Base-by-base conservation (phyloP, 306 rosid species). In the Fagus crenata region DNA sequence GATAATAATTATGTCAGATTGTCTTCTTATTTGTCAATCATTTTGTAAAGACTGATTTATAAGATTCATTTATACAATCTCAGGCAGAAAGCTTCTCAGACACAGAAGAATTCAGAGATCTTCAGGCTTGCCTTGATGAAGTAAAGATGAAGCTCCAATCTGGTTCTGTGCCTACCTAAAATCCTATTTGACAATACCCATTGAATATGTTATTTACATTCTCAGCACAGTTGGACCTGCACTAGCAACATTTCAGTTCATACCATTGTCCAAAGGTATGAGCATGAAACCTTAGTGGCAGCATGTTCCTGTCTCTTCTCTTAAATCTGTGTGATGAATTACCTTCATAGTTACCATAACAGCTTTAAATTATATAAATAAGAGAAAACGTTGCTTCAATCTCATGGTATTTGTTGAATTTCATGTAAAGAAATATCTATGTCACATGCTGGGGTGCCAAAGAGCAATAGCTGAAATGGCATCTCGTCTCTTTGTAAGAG, bases 51-150 rank as follows among this genome's bases (percentile, higher is more conserved):
- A 35, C 76, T 61, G 63, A 60, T 11, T 77, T 68, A 75, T 82
- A 63, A 68, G 5, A 39, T 72, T 69, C 74, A 63, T 46, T 64
- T 6, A 64, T 39, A 56, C 9, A 70, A 84, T 80, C 73, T 73
- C 86, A 89, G 93, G 97, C 83, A 3, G 79, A 68, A 43, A 67
- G 78, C 85, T 92, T 92, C 83, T 80, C 85, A 7, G 90, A 87
- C 84, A 82, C 87, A 43, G 77, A 87, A 86, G 97, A 92, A 83
- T 84, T 80, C 75, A 81, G 72, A 54, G 76, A 87, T 81, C 89
- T 92, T 81, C 87, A 92, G 78, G 86, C 85, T 82, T 90, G 92
- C 81, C 75, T 81, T 32, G 90, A 89, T 56, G 90, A 79, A 74
- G 87, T 90, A 70, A 80, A 83, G 72, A 31, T 61, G 74, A 88